These are phyloP conservation scores for Arabis hirsuta DNA, from an alignment of 345 rosid genomes.

Conservation along the genomic window DNA sequence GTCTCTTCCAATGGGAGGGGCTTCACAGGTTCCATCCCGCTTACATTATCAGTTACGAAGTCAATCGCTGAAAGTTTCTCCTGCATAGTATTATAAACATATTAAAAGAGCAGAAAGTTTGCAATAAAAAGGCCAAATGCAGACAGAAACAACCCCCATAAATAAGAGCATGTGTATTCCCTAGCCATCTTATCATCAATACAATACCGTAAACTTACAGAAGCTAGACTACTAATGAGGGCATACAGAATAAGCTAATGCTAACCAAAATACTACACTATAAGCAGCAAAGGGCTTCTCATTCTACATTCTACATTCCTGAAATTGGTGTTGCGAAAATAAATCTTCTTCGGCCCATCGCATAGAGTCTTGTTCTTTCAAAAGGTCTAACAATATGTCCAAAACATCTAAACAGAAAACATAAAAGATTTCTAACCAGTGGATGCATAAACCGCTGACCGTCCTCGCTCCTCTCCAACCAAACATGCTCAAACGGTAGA, in stretches of 20 bases:
- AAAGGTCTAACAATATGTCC: background rate
- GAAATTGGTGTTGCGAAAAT: background rate
- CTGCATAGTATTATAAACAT: conserved; percentile 43
- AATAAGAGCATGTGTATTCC: background rate
- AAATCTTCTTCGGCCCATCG: conserved; percentile 12
- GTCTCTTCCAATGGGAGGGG: conserved; percentile 66
- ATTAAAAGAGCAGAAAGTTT: background rate
- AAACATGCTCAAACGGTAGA: conserved; percentile 86
- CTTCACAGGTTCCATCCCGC: conserved; percentile 52
- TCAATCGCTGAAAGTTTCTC: conserved; percentile 74
- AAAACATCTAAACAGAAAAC: background rate
- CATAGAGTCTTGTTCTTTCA: conserved; percentile 10
- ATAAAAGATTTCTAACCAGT: conserved; percentile 55
- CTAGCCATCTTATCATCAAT: conserved; percentile 16
- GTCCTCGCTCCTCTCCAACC: conserved; percentile 83
- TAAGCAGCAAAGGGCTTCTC: background rate
- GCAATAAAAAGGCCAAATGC: conserved; percentile 16
- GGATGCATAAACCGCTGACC: conserved; percentile 73
- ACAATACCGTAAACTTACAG: conserved; percentile 14
- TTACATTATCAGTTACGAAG: conserved; percentile 61
- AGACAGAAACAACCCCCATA: conserved; percentile 2
- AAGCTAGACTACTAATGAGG: conserved; percentile 10
- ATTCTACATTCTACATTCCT: conserved; percentile 3
- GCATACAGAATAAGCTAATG: background rate
- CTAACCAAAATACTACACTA: conserved; percentile 14